These are phyloP conservation scores for Cryptosporidium sp. DNA, from an alignment of 169 alveolate species.

Conservation along the genomic window DNA sequence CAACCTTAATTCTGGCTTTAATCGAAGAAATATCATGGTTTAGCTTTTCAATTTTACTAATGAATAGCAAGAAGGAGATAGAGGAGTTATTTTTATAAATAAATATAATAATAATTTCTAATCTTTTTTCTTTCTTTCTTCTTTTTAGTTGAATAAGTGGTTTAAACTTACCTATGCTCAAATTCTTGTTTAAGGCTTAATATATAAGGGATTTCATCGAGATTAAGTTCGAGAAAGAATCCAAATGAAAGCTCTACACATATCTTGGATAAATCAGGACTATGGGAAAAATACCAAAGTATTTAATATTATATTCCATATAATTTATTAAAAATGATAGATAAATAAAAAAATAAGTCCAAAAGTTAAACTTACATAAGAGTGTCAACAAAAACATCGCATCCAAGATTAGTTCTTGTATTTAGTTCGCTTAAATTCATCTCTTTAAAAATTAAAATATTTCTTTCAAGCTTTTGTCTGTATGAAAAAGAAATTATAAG, in stretches of 20 bases:
- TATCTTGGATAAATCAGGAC: conserved; percentile 54
- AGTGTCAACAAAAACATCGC: conserved; percentile 59
- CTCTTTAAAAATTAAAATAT: conserved; percentile 38
- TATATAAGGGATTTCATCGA: conserved; percentile 45
- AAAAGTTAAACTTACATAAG: conserved; percentile 44
- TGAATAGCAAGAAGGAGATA: too few relatives aligned
- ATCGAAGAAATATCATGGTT: conserved; percentile 46
- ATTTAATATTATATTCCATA: neutral
- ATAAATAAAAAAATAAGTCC: neutral
- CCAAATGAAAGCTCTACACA: conserved; percentile 65
- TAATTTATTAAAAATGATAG: neutral
- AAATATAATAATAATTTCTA: neutral
- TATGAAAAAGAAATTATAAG: neutral
- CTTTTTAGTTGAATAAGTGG: neutral
- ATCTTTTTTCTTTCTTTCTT: neutral
- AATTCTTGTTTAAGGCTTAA: conserved; percentile 51
- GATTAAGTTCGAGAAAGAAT: conserved; percentile 48
- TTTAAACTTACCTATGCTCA: conserved; percentile 47
- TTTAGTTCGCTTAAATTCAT: conserved; percentile 43
- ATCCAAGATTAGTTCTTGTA: conserved; percentile 64
- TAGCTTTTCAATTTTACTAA: conserved; percentile 44
- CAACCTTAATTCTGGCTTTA: conserved; percentile 56
- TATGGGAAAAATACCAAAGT: neutral
- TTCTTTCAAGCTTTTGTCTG: conserved; percentile 61
- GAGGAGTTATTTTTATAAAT: too few relatives aligned